A percentile compares a stretch with the other conserved stretches of the same genome.
Evolutionary conservation across 1,139 yeast genomes (phyloP).

Genomic region (Protomyces macrosporus): DNA sequence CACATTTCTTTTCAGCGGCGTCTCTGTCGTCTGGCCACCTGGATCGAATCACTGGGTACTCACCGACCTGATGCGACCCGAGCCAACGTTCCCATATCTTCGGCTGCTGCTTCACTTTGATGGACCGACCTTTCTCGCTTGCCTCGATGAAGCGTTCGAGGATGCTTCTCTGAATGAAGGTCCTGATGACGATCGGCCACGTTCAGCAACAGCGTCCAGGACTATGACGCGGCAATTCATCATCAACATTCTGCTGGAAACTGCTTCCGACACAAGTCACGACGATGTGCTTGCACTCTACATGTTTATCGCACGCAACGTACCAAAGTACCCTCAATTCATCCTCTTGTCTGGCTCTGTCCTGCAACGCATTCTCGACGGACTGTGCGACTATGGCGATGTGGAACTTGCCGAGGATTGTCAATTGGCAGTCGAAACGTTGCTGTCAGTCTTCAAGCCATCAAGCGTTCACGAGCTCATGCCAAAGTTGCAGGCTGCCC

Average conservation of each 20-base stretch:
- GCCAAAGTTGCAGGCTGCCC: conserved; percentile 50
- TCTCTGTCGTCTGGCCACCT: conserved; percentile 48
- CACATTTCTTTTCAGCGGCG: conserved; percentile 52
- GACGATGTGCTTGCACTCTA: conserved; percentile 47
- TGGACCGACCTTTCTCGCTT: conserved; percentile 55
- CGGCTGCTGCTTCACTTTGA: conserved; percentile 48
- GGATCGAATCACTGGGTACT: conserved; percentile 36
- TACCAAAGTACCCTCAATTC: conserved; percentile 75
- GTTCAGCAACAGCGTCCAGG: conserved; percentile 33
- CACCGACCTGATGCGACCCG: conserved; percentile 35
- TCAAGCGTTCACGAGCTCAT: conserved; percentile 47
- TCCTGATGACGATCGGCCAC: conserved; percentile 34
- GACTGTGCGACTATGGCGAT: conserved; percentile 47
- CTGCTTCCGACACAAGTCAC: conserved; percentile 40
- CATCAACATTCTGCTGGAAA: conserved; percentile 59
- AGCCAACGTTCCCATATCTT: conserved; percentile 57
- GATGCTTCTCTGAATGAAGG: conserved; percentile 54
- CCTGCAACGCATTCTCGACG: conserved; percentile 47
- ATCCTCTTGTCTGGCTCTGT: conserved; percentile 60
- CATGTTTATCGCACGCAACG: conserved; percentile 67
- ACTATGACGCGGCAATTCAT: conserved; percentile 57
- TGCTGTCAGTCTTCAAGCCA: conserved; percentile 60
- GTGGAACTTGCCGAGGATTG: conserved; percentile 50
- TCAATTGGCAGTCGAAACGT: conserved; percentile 65
- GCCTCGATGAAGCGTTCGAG: conserved; percentile 73